Base-by-base conservation (phyloP, 208 protist genomes). In the Trypanosoma rangeli region DNA sequence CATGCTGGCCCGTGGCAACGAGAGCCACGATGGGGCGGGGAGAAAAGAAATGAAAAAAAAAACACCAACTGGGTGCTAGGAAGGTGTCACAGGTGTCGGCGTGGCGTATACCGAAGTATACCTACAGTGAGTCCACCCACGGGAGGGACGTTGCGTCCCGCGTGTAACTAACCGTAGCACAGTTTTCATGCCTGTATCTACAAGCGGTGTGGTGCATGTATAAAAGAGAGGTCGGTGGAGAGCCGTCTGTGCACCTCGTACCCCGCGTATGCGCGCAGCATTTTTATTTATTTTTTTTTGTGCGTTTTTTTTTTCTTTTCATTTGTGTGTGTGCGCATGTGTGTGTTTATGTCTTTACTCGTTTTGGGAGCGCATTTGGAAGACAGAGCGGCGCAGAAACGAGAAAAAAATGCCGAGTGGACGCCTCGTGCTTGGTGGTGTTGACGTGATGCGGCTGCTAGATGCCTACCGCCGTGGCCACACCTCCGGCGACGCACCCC, bases 361-460 rank as follows among this genome's bases (percentile, higher is more conserved):
- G 28, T 63, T 50, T 63, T 50, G 35, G n/a, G 29, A 9, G 8
- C 26, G 37, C 58, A 33, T 53, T 53, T 53, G 9, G 49, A 9
- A 12, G n/a, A 12, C 3, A 16, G 4, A 22, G 4, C 4, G 3
- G 20, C 16, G 20, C 46, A 50, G 20, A 50, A 50, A 50, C 1
- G 22, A 1, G 24, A 12, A 53, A 18, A 26, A 24, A 26, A 53
- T n/a, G 49, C 18, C 12, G 3, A 2, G 49, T 53, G 20, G n/a
- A 20, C 49, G 49, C 37, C 35, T 49, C 20, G 26, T 44, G 42
- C 35, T 62, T 29, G 57, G 35, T 26, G 57, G 20, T 13, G 46
- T 54, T n/a, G 53, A 75, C 54, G 24, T 68, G 28, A 39, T 42
- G 42, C 61, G 16, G 70, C 64, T 66, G 31, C 68, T 57, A 63